Percentiles rank a stretch among this genome's conserved stretches.
These are phyloP conservation scores for Yamadazyma pseudoaaseri DNA, from an alignment of 1,139 yeast genomes.

Conservation along the genomic window DNA sequence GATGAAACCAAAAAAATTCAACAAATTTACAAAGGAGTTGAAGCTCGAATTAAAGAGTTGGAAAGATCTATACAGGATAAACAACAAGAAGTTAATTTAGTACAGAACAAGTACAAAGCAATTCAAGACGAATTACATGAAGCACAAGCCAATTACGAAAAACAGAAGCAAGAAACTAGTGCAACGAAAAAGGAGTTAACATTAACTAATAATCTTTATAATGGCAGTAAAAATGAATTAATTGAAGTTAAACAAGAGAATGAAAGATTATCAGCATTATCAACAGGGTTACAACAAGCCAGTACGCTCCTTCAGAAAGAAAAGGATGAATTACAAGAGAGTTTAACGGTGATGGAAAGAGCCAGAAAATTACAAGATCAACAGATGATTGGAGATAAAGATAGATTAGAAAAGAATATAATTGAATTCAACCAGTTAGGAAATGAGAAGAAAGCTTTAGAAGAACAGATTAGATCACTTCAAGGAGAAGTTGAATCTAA, in stretches of 20 bases:
- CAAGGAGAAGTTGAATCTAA: background rate
- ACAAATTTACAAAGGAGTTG: conserved; percentile 9
- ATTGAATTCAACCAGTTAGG: conserved; percentile 66
- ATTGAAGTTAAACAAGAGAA: background rate
- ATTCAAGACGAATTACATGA: conserved; percentile 1
- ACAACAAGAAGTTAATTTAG: conserved; percentile 3
- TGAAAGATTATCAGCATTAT: background rate
- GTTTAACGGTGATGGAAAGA: background rate
- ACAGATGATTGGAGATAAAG: conserved; percentile 7
- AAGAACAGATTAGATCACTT: background rate
- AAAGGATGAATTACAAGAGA: background rate
- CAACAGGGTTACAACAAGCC: background rate
- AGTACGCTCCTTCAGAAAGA: too few species aligned
- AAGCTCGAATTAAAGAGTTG: conserved; percentile 6
- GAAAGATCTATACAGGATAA: conserved; percentile 6
- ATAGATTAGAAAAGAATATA: conserved; percentile 13
- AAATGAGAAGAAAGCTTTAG: conserved; percentile 23
- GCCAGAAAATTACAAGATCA: conserved; percentile 12
- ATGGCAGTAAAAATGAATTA: conserved; percentile 2
- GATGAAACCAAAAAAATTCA: conserved; percentile 8
- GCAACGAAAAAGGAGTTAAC: conserved; percentile 7
- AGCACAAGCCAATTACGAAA: background rate
- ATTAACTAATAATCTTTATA: conserved; percentile 5
- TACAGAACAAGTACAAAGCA: conserved; percentile 5
- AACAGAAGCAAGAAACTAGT: conserved; percentile 5